Evolutionary conservation across 2,329 filamentous ascomycete species (phyloP).

Genomic region (Dendrostoma leiphaemia): DNA sequence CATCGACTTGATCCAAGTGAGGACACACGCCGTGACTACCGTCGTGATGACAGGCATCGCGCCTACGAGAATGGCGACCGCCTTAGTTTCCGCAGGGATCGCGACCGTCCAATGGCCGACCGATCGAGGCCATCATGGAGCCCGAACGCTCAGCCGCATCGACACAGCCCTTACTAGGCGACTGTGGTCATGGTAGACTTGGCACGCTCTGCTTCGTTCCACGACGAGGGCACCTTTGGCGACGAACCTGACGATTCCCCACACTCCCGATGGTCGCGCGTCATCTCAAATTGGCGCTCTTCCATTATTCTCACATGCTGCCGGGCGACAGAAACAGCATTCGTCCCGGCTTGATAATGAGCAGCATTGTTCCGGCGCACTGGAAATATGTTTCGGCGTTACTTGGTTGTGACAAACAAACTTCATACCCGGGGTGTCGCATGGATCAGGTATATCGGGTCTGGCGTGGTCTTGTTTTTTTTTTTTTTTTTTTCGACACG

Average conservation of each 20-base stretch:
- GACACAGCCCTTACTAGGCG: constrained; percentile 29
- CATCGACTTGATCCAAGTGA: constrained; percentile 19
- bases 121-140: constrained; percentile 28
- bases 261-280: not conserved
- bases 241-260: not conserved
- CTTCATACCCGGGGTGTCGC: constrained; percentile 14
- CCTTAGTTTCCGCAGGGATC: constrained; percentile 27
- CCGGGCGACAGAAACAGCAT: not conserved
- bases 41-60: constrained; percentile 27
- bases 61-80: constrained; percentile 30
- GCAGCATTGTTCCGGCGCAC: constrained; percentile 19
- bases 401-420: constrained; percentile 17
- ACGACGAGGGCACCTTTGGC: not conserved
- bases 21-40: constrained; percentile 29
- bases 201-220: not conserved
- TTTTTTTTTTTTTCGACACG: not conserved
- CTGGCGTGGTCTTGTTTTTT: constrained; percentile 7
- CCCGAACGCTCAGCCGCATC: constrained; percentile 26
- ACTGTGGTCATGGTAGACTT: not conserved
- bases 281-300: not conserved
- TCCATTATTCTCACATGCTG: not conserved
- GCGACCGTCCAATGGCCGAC: constrained; percentile 25
- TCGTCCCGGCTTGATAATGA: constrained; percentile 7
- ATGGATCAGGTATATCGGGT: constrained; percentile 12
- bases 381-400: constrained; percentile 17